These are phyloP conservation scores for Rhizopus delemar DNA, from an alignment of 371 early-diverging fungal genomes.

Conservation along the genomic window DNA sequence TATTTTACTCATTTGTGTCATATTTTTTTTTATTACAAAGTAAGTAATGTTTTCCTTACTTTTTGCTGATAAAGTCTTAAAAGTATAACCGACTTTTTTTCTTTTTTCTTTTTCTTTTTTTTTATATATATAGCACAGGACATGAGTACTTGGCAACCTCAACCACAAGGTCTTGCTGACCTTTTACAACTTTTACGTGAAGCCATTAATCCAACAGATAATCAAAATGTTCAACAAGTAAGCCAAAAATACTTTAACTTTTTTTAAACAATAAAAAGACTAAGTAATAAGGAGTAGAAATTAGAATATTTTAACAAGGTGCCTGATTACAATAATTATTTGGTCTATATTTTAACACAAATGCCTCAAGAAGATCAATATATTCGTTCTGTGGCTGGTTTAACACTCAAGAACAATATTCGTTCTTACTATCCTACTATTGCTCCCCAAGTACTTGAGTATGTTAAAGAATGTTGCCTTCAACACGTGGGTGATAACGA, in stretches of 20 bases:
- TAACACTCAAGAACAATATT: slow-evolving; percentile 87
- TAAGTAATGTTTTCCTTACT: too few relatives aligned
- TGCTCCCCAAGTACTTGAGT: slow-evolving; percentile 66
- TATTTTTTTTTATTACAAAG: too few relatives aligned
- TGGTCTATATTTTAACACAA: slow-evolving; percentile 81
- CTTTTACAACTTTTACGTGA: slow-evolving; percentile 49
- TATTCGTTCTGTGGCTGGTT: slow-evolving; percentile 83
- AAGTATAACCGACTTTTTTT: not conserved
- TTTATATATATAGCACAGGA: not conserved
- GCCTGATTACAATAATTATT: slow-evolving; percentile 89
- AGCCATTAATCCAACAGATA: slow-evolving; percentile 49
- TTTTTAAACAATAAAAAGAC: too few relatives aligned
- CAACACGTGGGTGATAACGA: slow-evolving; percentile 75
- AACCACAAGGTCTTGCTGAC: slow-evolving; percentile 52
- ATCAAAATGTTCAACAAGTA: slow-evolving; percentile 49
- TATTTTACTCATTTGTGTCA: too few relatives aligned
- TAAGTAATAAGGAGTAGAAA: slow-evolving; percentile 52
- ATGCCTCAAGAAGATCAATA: slow-evolving; percentile 64
- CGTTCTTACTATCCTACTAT: slow-evolving; percentile 61
- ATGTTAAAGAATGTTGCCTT: slow-evolving; percentile 75
- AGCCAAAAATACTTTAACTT: not conserved
- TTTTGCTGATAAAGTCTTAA: too few relatives aligned
- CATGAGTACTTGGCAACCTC: slow-evolving; percentile 55
- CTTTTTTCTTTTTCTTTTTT: not conserved
- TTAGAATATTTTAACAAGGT: slow-evolving; percentile 81